Base-by-base conservation (phyloP, 257 asterid genomes). In the Cinchona pubescens region DNA sequence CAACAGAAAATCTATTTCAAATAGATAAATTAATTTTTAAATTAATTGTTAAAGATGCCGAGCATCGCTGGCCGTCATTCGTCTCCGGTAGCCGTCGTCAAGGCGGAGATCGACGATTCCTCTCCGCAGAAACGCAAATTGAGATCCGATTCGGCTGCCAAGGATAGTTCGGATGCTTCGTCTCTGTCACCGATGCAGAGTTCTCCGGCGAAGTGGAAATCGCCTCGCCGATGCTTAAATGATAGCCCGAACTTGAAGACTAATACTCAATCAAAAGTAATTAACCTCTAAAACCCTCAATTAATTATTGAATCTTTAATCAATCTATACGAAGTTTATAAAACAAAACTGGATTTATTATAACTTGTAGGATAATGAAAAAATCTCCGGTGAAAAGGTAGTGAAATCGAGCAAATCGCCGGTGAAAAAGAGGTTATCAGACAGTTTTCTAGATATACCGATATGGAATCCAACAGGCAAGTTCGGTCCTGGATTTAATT, bases 381-480 rank as follows among this genome's bases (percentile, higher is more conserved):
- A 79, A 59, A 82, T 82, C 30, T 34, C 80, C 0, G 72, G 77
- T 5, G 73, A 64, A 35, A 80, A 59, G 69, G 46, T 46, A 16
- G 55, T 75, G 82, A 82, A 32, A 10, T 65, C 80, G 77, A 69
- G 84, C 81, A 73, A 77, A 72, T 90, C 89, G 42, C 90, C 92
- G 0, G 83, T 72, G 59, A 81, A 86, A 71, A 85, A 83, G 87
- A 83, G 71, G 72, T 74, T 86, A 60, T 67, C 82, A 4, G 93
- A 85, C 69, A 49, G 75, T 78, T 76, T 73, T 75, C 1, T 51
- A 48, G 88, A 88, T 30, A 92, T 81, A 75, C 88, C 90, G 45
- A 72, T 48, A 30, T 89, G 93, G 99, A 86, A 92, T 64, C 96
- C 97, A 3, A 87, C 84, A 83, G 96, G 98, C 74, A 75, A 84